Evolutionary conservation across 805 yeast species (phyloP), one percentile per base, ranked within the genome.

Genomic region (Metschnikowia santaceciliae): DNA sequence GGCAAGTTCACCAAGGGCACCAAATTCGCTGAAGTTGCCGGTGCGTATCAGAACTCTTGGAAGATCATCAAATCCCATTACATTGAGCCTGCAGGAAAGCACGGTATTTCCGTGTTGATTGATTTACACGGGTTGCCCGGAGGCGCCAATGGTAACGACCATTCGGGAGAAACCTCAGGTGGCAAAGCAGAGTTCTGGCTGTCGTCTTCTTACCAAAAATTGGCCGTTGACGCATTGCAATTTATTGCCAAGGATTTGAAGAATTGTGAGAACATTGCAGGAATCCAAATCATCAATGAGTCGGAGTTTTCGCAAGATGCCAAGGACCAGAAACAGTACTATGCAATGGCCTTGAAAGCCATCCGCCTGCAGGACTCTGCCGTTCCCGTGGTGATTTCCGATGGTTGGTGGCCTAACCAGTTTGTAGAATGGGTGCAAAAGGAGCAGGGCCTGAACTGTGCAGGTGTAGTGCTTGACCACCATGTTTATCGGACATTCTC

Each of bases 71-170:
- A 80, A 64, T 54, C 66, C 26, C 60, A 71, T 35, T 74, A 81
- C 49, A 74, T 90, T 39, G 73, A 75, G 42, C 78, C 73, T 47
- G 97, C 97, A 1, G 76, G 64, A 0, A 53, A 73, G 17, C 67
- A 82, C 58, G 74, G 78, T 32, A 92, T 92, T 51, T 86, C 90
- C 11, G 83, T 92, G 0, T 61, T 92, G 48, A 78, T 92, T 14
- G 98, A 92, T 67, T 61, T 92, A 40, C 98, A 94, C 68, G 97
- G 87, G 0, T 67, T 92, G 8, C 97, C 97, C 4, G 90, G 89
- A 13, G 97, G 97, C 35, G 97, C 97, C 22, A 92, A 94, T 62
- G 78, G 82, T 1, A 86, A 84, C 32, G 88, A 84, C 45, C 97
- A 91, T 65, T 83, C 92, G 58, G 98, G 98, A 8, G 84, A 82